These are phyloP conservation scores for Rhodomyrtus psidioides DNA, from an alignment of 441 rosid species.

Conservation along the genomic window DNA sequence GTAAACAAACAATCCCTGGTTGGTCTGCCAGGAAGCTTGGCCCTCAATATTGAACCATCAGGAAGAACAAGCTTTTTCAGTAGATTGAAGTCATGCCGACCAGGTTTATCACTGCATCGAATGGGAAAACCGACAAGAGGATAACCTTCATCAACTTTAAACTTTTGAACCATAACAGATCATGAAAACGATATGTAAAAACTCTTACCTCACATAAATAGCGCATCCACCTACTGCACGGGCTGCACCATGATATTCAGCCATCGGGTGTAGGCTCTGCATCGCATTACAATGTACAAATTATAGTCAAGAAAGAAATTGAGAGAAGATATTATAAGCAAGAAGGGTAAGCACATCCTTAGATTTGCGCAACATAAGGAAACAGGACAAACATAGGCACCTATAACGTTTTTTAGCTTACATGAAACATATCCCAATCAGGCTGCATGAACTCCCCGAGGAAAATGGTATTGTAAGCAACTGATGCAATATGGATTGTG, in stretches of 20 bases:
- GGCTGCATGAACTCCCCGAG: slow-evolving; percentile 74
- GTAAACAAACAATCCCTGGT: slow-evolving; percentile 52
- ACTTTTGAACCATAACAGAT: neutral
- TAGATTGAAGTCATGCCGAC: slow-evolving; percentile 49
- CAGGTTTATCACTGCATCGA: slow-evolving; percentile 50
- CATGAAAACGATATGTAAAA: neutral
- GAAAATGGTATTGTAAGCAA: slow-evolving; percentile 58
- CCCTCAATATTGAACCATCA: slow-evolving; percentile 55
- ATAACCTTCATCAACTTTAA: neutral
- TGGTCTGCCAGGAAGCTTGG: slow-evolving; percentile 58
- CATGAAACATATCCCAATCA: slow-evolving; percentile 78
- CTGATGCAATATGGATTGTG: slow-evolving; percentile 64
- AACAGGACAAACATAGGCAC: neutral
- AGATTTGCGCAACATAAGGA: neutral
- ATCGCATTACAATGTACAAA: neutral
- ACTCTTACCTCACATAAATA: slow-evolving; percentile 45
- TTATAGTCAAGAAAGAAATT: neutral
- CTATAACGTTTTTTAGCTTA: slow-evolving; percentile 3
- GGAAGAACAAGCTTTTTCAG: slow-evolving; percentile 54
- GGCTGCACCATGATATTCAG: slow-evolving; percentile 65
- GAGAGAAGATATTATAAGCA: neutral
- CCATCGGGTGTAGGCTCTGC: slow-evolving; percentile 63
- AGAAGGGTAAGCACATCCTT: neutral
- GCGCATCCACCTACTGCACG: slow-evolving; percentile 60
- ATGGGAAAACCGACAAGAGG: neutral